Base-by-base conservation (phyloP, 352 stramenopile species). In the Hyphochytrium catenoides region DNA sequence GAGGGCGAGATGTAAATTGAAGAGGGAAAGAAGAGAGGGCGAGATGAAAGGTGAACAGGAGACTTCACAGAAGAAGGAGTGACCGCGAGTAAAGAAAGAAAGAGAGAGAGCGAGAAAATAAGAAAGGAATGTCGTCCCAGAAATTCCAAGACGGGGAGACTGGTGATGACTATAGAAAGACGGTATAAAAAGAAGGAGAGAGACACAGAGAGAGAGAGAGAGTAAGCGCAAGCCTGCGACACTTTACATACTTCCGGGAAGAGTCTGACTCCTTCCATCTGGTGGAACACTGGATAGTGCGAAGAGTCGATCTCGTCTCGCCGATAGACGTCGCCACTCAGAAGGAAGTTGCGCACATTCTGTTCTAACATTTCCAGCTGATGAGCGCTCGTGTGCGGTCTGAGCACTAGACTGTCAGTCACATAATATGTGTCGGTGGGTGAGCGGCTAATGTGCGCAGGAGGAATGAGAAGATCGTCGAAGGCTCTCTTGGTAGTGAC, bases 251-350 rank as follows among this genome's bases (percentile, higher is more conserved):
- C 57, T 55, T 90, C 65, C 11, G 58, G 56, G 52, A 96, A 95
- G 26, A 98, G 71, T 23, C 85, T 78, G 1, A 95, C 87, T 32
- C 85, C 91, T 50, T 99, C 92, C 79, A 98, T 95, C 47, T 94
- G 81, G 55, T 98, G 91, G 63, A 99, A 99, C 8, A 96, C 82
- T 0, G 91, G 91, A 68, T 98, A 99, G 60, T 99, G 92, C 29
- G 67, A 95, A 8, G 70, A 57, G 49, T 99, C 91, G 50, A 99
- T 96, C 57, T 97, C 89, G 57, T 99, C 92, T 9, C 91, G 67
- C 34, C 91, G 79, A 59, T 97, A 97, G 8, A 95, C 81, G 56
- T 96, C 86, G 11, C 84, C 89, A 0, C 74, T 72, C 28, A 91
- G 67, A 4, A 96, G 48, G 51, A 96, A 96, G 39, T 69, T 60